These are phyloP conservation scores for Diaporthe destruens DNA, from an alignment of 2,329 filamentous ascomycete genomes.

Conservation along the genomic window DNA sequence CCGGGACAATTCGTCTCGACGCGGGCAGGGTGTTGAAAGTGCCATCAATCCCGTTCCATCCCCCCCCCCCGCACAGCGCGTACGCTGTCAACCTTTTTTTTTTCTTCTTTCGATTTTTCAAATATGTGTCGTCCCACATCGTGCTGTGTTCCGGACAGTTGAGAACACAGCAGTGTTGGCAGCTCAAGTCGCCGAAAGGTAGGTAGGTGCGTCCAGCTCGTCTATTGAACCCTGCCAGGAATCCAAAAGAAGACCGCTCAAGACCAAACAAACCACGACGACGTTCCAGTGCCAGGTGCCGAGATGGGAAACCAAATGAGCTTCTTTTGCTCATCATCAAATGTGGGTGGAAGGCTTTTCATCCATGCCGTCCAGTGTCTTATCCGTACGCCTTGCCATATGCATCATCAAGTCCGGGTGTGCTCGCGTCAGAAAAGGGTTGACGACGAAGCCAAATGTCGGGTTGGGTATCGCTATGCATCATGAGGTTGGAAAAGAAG, in stretches of 20 bases:
- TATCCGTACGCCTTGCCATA: conserved; percentile 26
- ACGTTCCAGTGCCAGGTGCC: neutral
- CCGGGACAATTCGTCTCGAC: too few species aligned
- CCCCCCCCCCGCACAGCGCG: neutral
- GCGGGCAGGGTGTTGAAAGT: too few species aligned
- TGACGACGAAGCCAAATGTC: neutral
- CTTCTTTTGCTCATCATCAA: neutral
- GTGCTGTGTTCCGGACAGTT: conserved; percentile 2
- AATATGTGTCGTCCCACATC: conserved; percentile 1
- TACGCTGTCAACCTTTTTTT: neutral
- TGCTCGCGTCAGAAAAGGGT: conserved; percentile 7
- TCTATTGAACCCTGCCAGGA: conserved; percentile 21
- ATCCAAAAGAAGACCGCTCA: conserved; percentile 6
- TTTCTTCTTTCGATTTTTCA: neutral
- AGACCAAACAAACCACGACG: neutral
- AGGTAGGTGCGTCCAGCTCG: neutral
- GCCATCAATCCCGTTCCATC: conserved; percentile 2
- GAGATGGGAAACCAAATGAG: conserved; percentile 3
- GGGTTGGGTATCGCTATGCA: conserved; percentile 36
- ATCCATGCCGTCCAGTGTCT: neutral
- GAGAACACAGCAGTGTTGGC: neutral
- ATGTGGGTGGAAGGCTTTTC: neutral
- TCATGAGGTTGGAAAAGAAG: neutral
- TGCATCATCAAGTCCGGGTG: conserved; percentile 1
- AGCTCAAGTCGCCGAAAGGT: neutral